These are phyloP conservation scores for Cryptosporidium bovis DNA, from an alignment of 169 alveolate species.

Conservation along the genomic window DNA sequence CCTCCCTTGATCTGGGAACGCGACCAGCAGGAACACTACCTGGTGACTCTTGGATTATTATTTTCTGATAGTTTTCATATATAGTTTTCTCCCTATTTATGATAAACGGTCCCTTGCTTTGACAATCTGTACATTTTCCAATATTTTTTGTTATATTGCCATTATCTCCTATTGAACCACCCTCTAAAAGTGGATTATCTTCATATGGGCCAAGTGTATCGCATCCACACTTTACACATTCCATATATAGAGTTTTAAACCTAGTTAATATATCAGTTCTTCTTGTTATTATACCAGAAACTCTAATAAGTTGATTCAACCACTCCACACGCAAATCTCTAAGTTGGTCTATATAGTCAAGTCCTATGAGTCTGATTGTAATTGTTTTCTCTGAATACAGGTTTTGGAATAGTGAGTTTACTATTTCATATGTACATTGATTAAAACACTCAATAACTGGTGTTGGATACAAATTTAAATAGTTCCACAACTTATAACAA, in stretches of 20 bases:
- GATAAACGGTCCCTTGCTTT: conserved; percentile 90
- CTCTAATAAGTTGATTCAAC: conserved; percentile 92
- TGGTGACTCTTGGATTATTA: conserved; percentile 97
- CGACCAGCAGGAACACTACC: conserved; percentile 99
- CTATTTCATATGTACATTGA: conserved; percentile 79
- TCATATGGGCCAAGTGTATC: conserved; percentile 71
- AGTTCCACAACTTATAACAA: conserved; percentile 69
- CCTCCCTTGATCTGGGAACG: conserved; percentile 98
- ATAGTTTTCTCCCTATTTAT: conserved; percentile 91
- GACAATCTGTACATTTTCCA: conserved; percentile 93
- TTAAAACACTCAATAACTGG: conserved; percentile 76
- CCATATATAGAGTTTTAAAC: conserved; percentile 88
- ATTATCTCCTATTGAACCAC: conserved; percentile 78
- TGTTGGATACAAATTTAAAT: conserved; percentile 67
- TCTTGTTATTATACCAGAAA: conserved; percentile 93
- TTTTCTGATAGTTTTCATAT: conserved; percentile 95
- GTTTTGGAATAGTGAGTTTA: conserved; percentile 86
- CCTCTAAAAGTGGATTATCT: conserved; percentile 38
- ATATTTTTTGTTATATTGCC: conserved; percentile 85
- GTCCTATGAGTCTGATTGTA: conserved; percentile 82
- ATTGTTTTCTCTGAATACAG: conserved; percentile 84
- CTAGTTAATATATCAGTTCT: conserved; percentile 94
- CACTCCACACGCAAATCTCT: conserved; percentile 93
- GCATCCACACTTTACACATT: conserved; percentile 88
- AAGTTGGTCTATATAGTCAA: conserved; percentile 87